A percentile compares a stretch with the other conserved stretches of the same genome.
phyloP scores from a whole-genome alignment of 768 basidiomycete genomes.

The Leccinum boreale region DNA sequence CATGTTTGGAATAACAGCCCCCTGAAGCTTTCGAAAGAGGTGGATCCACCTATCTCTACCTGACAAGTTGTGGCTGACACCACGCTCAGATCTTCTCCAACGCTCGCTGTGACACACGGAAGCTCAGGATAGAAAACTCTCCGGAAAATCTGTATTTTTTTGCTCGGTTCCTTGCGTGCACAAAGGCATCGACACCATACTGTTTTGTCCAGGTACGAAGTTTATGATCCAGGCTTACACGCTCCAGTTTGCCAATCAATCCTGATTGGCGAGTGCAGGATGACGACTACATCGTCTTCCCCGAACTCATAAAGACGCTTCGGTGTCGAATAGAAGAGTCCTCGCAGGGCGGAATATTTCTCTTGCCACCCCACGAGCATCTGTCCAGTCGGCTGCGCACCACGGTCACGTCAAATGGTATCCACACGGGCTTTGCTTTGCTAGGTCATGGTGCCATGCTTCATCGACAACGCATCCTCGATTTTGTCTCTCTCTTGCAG shows the following conservation, averaged over 20 bases:
- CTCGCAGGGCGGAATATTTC: slow-evolving; percentile 39
- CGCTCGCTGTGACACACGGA: slow-evolving; percentile 40
- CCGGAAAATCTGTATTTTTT: slow-evolving; percentile 57
- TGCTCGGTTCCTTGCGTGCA: slow-evolving; percentile 59
- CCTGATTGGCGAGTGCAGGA: slow-evolving; percentile 40
- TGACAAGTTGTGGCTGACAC: background rate
- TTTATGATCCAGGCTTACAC: background rate
- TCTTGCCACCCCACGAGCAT: slow-evolving; percentile 61
- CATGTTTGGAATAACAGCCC: slow-evolving; percentile 66
- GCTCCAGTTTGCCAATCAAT: background rate
- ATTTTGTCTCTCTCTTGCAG: slow-evolving; percentile 49
- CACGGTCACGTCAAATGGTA: slow-evolving; percentile 31
- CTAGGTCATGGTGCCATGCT: slow-evolving; percentile 62
- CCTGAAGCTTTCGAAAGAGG: slow-evolving; percentile 38
- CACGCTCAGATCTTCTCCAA: slow-evolving; percentile 39
- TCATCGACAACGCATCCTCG: slow-evolving; percentile 37
- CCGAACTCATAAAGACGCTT: slow-evolving; percentile 55
- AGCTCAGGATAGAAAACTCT: slow-evolving; percentile 55
- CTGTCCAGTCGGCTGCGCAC: slow-evolving; percentile 51
- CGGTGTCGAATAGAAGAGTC: slow-evolving; percentile 35
- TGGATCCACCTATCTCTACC: slow-evolving; percentile 18
- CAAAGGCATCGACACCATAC: slow-evolving; percentile 45
- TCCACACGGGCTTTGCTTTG: slow-evolving; percentile 64
- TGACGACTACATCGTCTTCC: slow-evolving; percentile 62
- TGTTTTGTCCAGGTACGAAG: slow-evolving; percentile 59